Evolutionary conservation across 2,329 filamentous ascomycete species (phyloP).

Genomic region (Ophiostoma quercus): DNA sequence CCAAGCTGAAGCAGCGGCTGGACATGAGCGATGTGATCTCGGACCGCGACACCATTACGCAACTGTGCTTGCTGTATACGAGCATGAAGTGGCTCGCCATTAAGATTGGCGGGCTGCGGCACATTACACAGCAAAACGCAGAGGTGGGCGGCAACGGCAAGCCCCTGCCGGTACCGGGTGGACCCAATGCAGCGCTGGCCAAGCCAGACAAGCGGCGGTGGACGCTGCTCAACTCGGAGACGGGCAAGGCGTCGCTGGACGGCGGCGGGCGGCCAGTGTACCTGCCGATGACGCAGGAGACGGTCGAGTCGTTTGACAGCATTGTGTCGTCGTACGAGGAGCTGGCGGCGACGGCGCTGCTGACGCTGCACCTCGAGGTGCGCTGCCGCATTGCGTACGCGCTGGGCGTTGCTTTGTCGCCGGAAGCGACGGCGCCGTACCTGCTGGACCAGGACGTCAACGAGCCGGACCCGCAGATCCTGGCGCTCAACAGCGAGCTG

Average conservation of each 20-base stretch:
- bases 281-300: slow-evolving; percentile 81
- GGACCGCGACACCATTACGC: slow-evolving; percentile 79
- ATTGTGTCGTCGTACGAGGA: slow-evolving; percentile 79
- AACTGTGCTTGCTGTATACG: slow-evolving; percentile 83
- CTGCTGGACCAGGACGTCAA: slow-evolving; percentile 65
- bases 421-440: slow-evolving; percentile 52
- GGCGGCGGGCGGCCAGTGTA: slow-evolving; percentile 63
- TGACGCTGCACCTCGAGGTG: slow-evolving; percentile 84
- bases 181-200: not conserved
- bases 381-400: slow-evolving; percentile 81
- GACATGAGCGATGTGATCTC: slow-evolving; percentile 79
- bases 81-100: slow-evolving; percentile 97
- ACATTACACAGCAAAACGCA: slow-evolving; percentile 69
- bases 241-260: slow-evolving; percentile 45
- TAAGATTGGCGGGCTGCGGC: slow-evolving; percentile 73
- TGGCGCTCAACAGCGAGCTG: slow-evolving; percentile 78
- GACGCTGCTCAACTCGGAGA: slow-evolving; percentile 67
- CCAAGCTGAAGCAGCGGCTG: slow-evolving; percentile 43
- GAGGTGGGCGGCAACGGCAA: slow-evolving; percentile 43
- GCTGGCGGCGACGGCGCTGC: slow-evolving; percentile 70
- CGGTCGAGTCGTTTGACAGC: slow-evolving; percentile 78
- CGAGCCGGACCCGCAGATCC: slow-evolving; percentile 71
- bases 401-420: slow-evolving; percentile 59
- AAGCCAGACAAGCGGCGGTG: slow-evolving; percentile 64
- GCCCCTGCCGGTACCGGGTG: not conserved